phyloP scores from a whole-genome alignment of 2,329 filamentous ascomycete species.

The Aspergillus ustus region DNA sequence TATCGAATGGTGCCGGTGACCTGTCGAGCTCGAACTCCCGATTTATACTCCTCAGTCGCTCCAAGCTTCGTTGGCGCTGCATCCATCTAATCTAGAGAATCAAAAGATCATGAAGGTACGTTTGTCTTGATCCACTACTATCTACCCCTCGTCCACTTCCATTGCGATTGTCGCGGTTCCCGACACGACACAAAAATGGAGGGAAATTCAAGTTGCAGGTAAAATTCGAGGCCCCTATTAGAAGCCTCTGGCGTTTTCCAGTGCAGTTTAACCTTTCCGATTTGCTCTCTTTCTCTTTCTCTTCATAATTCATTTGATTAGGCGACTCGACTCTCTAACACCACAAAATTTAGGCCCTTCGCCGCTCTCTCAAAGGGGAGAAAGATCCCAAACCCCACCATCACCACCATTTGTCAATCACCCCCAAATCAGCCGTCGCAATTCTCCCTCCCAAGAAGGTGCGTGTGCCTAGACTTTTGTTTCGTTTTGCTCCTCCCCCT shows the following conservation, averaged over 20 bases:
- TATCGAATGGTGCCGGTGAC: conserved; percentile 19
- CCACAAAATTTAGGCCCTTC: conserved; percentile 65
- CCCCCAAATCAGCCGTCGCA: conserved; percentile 82
- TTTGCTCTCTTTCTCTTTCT: background rate
- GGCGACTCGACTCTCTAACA: conserved; percentile 12
- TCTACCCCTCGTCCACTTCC: conserved; percentile 25
- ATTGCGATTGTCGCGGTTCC: conserved; percentile 25
- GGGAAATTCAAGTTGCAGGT: conserved; percentile 8
- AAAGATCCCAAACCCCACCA: conserved; percentile 65
- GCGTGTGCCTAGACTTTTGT: conserved; percentile 36
- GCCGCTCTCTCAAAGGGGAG: conserved; percentile 88
- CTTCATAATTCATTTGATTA: no score
- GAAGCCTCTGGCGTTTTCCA: background rate
- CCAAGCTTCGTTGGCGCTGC: conserved; percentile 3
- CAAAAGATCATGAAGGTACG: conserved; percentile 31
- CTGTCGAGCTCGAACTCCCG: conserved; percentile 7
- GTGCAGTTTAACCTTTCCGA: background rate
- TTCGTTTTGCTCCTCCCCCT: conserved; percentile 6
- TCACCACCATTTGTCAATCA: conserved; percentile 69
- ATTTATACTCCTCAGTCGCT: conserved; percentile 2
- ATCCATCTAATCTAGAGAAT: conserved; percentile 9
- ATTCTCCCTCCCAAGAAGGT: conserved; percentile 95
- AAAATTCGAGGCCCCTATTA: conserved; percentile 11
- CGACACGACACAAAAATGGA: conserved; percentile 12
- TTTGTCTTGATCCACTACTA: conserved; percentile 5